phyloP scores from a whole-genome alignment of 2,329 filamentous ascomycete species.

The Emmonsia crescens region DNA sequence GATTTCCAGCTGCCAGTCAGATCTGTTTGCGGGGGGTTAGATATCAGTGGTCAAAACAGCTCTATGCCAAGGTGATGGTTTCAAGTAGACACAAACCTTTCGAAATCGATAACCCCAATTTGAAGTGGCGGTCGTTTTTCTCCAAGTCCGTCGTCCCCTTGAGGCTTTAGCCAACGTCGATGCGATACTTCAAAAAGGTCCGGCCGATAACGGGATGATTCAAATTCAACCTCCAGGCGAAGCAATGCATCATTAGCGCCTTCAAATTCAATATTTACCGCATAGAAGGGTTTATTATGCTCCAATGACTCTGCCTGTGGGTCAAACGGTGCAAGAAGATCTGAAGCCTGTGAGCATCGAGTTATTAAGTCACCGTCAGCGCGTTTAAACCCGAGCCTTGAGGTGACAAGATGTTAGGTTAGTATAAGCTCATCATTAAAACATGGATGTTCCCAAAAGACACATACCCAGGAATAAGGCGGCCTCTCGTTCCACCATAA shows the following conservation, averaged over 20 bases:
- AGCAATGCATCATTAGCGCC: conserved; percentile 21
- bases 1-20: conserved; percentile 34
- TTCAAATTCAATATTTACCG: conserved; percentile 33
- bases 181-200: conserved; percentile 25
- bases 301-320: conserved; percentile 15
- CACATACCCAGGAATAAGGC: conserved; percentile 28
- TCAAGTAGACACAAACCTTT: conserved; percentile 18
- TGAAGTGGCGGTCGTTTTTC: conserved; percentile 24
- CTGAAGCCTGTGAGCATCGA: conserved; percentile 20
- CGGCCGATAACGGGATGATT: conserved; percentile 17
- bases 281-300: conserved; percentile 23
- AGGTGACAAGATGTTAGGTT: neutral
- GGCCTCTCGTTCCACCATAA: conserved; percentile 26
- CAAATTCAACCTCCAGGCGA: conserved; percentile 30
- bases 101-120: conserved; percentile 27
- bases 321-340: conserved; percentile 21
- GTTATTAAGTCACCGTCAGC: conserved; percentile 19
- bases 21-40: conserved; percentile 17
- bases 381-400: conserved; percentile 17
- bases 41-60: neutral
- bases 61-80: neutral
- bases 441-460: neutral
- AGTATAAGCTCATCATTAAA: neutral
- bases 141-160: conserved; percentile 13
- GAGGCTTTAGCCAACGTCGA: conserved; percentile 26